Evolutionary conservation across 2,329 filamentous ascomycete genomes (phyloP).

Genomic region (Fragosphaeria purpurea): DNA sequence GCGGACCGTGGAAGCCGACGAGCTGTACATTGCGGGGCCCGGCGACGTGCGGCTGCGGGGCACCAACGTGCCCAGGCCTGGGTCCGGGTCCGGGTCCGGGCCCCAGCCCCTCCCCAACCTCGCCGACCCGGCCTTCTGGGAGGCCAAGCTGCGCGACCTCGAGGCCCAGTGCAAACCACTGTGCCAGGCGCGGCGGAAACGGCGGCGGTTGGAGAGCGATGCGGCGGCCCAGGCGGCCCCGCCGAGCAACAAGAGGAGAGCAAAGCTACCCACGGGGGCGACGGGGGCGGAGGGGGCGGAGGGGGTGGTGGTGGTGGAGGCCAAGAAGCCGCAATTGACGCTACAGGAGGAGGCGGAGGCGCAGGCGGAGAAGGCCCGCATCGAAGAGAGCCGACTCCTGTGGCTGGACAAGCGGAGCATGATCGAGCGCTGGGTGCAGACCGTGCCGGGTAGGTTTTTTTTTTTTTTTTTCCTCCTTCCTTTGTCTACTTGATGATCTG

Average conservation of each 20-base stretch:
- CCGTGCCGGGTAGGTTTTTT: background rate
- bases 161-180: slow-evolving; percentile 8
- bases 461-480: background rate
- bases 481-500: background rate
- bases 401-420: slow-evolving; percentile 6
- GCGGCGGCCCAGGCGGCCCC: background rate
- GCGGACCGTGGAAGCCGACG: slow-evolving; percentile 2
- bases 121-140: slow-evolving; percentile 6
- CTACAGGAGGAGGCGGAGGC: background rate
- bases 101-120: background rate
- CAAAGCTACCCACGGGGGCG: background rate
- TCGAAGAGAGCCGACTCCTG: slow-evolving; percentile 8
- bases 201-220: slow-evolving; percentile 2
- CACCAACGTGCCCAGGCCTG: background rate
- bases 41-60: slow-evolving; percentile 8
- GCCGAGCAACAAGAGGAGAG: background rate
- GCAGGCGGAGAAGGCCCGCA: background rate
- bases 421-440: slow-evolving; percentile 3
- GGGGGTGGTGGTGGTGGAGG: background rate
- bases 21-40: slow-evolving; percentile 8
- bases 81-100: too few species aligned
- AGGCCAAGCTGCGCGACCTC: slow-evolving; percentile 7
- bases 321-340: background rate
- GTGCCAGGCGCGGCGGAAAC: slow-evolving; percentile 5
- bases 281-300: background rate